phyloP scores from a whole-genome alignment of 2,329 filamentous ascomycete genomes.

The Fusarium avenaceum region DNA sequence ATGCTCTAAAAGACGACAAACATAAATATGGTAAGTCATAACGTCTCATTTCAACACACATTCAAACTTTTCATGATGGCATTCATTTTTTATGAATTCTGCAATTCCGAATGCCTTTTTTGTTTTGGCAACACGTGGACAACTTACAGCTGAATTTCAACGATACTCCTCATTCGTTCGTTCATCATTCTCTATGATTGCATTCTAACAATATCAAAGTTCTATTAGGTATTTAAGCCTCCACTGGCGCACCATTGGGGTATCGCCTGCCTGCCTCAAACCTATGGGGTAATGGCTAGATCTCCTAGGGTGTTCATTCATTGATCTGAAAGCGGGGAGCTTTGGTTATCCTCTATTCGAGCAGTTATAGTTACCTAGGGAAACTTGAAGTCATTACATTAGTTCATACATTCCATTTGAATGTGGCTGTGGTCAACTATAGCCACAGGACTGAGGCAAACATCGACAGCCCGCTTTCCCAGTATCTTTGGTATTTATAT shows the following conservation, averaged over 20 bases:
- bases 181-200: not conserved
- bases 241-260: slow-evolving; percentile 41
- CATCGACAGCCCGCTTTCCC: too few species aligned
- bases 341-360: slow-evolving; percentile 72
- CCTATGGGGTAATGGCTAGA: slow-evolving; percentile 54
- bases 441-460: too few species aligned
- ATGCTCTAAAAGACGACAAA: slow-evolving; percentile 6
- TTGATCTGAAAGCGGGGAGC: slow-evolving; percentile 62
- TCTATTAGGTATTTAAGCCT: slow-evolving; percentile 53
- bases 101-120: slow-evolving; percentile 60
- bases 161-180: slow-evolving; percentile 8
- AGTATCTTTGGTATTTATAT: too few species aligned
- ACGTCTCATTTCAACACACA: slow-evolving; percentile 2
- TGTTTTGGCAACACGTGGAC: slow-evolving; percentile 51
- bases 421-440: too few species aligned
- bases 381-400: slow-evolving; percentile 54
- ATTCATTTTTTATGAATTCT: slow-evolving; percentile 62
- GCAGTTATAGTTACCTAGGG: slow-evolving; percentile 67
- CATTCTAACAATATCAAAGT: slow-evolving; percentile 33
- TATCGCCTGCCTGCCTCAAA: too few species aligned
- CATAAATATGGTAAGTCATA: slow-evolving; percentile 31
- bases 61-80: slow-evolving; percentile 51
- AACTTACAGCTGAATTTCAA: slow-evolving; percentile 48
- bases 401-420: not conserved
- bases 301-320: slow-evolving; percentile 55